Conservation (phyloP, 2,329 filamentous ascomycete species). For the Phialophora expanda region DNA sequence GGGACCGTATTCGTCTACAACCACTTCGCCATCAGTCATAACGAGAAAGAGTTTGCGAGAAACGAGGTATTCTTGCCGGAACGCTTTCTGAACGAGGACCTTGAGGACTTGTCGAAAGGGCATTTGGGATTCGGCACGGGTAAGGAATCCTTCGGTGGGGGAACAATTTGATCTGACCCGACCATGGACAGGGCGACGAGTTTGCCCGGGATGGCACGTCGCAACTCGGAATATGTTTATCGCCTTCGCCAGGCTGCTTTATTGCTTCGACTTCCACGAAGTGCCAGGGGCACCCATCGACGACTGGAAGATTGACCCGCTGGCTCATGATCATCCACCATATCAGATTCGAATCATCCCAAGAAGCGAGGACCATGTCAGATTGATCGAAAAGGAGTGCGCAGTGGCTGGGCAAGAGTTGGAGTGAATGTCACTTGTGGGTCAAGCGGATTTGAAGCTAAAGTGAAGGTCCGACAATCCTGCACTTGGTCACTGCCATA, state of each 20-base stretch:
- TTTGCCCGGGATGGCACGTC: conserved; percentile 45
- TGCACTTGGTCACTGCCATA: not conserved
- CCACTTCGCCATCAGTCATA: conserved; percentile 52
- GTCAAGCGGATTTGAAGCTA: not conserved
- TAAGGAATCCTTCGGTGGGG: conserved; percentile 6
- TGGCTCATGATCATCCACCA: conserved; percentile 29
- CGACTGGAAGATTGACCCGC: conserved; percentile 19
- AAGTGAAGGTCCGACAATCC: not conserved
- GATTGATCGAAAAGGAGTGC: conserved; percentile 32
- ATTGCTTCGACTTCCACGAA: conserved; percentile 42
- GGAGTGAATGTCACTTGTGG: not conserved
- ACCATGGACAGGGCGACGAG: conserved; percentile 37
- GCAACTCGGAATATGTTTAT: conserved; percentile 42
- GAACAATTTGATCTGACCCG: not conserved
- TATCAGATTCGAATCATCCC: conserved; percentile 40
- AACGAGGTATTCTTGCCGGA: conserved; percentile 34
- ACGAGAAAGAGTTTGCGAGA: conserved; percentile 40
- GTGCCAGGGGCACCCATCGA: conserved; percentile 19
- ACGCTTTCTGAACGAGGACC: conserved; percentile 32
- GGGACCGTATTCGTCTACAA: conserved; percentile 54
- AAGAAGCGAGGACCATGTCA: conserved; percentile 35
- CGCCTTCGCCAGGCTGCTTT: conserved; percentile 40
- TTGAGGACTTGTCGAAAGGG: conserved; percentile 39
- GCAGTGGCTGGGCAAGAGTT: conserved; percentile 12
- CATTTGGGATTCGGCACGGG: conserved; percentile 36